Evolutionary conservation across 1,284 basidiomycete species (phyloP), one percentile per base, ranked within the genome.

Genomic region (Irpex sp.): DNA sequence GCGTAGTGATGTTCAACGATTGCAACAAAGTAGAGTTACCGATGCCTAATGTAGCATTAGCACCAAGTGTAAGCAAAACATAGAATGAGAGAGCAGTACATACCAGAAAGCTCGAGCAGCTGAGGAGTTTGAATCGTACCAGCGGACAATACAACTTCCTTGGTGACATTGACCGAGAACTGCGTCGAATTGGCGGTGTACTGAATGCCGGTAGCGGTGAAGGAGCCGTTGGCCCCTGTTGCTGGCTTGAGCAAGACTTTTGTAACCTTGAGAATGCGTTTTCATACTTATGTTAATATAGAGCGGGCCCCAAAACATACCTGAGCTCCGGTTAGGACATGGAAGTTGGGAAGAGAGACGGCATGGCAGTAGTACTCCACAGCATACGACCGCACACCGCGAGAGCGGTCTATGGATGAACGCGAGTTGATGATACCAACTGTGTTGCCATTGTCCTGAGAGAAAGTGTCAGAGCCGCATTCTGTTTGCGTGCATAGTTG

Each of bases 41-140:
- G 31, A 70, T 64, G 17, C 68, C 69, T 68, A 31, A 5, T 58
- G 11, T 13, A 31, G 36, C 57, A 13, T 51, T 19, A 51, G 9
- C 7, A 19, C 9, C 17, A 17, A 19, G 6, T n/a, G 17, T 44
- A 52, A 31, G 21, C 21, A 26, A 26, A 26, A 26, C 21, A 26
- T 26, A 26, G 36, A 15, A 11, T 34, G 8, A 17, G 34, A 15
- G 40, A n/a, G 38, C 60, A 17, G 6, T 11, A 26, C 44, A 34
- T 38, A 63, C 72, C 73, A 31, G 70, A 72, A 1, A 72, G 64
- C 59, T 72, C 67, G 8, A 74, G 66, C 3, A 73, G 34, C n/a
- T 74, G 72, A 6, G 71, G 72, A 5, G 70, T 70, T 21, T 70
- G 69, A 15, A 66, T 57, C 4, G 69, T 62, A 37, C 71, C 68